Conservation (phyloP, 345 rosid genomes). For the Bretschneidera sinensis region DNA sequence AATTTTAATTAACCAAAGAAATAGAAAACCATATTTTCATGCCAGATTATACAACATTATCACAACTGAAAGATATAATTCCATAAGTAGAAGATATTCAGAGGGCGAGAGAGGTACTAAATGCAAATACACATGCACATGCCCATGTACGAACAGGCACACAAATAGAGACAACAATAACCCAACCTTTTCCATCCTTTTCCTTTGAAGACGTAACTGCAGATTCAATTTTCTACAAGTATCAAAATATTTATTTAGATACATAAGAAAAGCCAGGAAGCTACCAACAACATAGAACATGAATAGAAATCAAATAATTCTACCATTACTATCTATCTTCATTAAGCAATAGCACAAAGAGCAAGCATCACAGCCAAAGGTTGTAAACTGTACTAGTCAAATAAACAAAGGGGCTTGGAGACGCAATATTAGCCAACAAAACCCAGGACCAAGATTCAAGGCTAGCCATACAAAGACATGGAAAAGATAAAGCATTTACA, state of each 20-base stretch:
- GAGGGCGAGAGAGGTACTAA: neutral
- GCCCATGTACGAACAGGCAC: neutral
- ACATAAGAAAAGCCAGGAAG: neutral
- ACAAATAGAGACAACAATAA: neutral
- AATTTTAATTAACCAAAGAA: constrained; percentile 13
- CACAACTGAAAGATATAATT: constrained; percentile 5
- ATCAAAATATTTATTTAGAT: constrained; percentile 17
- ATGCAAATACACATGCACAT: too few relatives aligned
- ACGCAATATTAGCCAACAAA: too few relatives aligned
- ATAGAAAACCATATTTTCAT: neutral
- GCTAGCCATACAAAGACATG: too few relatives aligned
- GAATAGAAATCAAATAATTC: too few relatives aligned
- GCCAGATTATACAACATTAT: neutral
- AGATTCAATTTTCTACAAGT: constrained; percentile 46
- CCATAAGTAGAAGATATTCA: constrained; percentile 2
- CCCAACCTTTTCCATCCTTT: constrained; percentile 45
- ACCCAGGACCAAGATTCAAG: too few relatives aligned
- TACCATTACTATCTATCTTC: too few relatives aligned
- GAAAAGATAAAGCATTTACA: too few relatives aligned
- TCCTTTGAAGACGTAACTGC: constrained; percentile 30
- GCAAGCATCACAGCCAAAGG: too few relatives aligned
- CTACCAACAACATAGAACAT: neutral
- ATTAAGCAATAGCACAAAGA: too few relatives aligned
- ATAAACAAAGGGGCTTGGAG: too few relatives aligned
- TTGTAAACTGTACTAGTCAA: too few relatives aligned